Evolutionary conservation across 371 early-diverging fungal genomes (phyloP), one percentile per base, ranked within the genome.

Genomic region (Mucor velutinosus): DNA sequence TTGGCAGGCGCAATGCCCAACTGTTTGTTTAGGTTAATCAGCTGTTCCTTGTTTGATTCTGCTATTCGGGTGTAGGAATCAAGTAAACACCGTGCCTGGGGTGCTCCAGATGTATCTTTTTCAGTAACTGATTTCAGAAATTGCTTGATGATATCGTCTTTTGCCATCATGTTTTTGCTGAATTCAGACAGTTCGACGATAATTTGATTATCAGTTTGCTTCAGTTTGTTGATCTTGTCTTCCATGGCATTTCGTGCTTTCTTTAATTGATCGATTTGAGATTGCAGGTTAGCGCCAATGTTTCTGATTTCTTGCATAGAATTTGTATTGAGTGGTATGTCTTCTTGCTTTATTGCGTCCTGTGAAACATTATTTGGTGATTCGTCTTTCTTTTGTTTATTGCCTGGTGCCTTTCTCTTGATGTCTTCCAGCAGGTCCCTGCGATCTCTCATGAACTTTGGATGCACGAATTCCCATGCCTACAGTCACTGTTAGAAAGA

Each of bases 391-490:
- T 71, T 74, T 62, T 53, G 71, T 66, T 66, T 58, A 32, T 39
- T 51, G 30, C 63, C 75, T 19, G 82, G 75, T n/a, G 79, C 73
- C 60, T 88, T 88, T 56, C 90, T 71, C 30, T 76, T 87, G 58
- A 90, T 90, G 21, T 85, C 79, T 43, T 84, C 90, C 27, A 93
- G 76, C 49, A 88, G 66, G 61, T 91, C 91, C 56, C 80, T 76
- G 39, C 85, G 86, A 70, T 87, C 86, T 43, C 83, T 76, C 61
- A 86, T 86, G 64, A 93, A 93, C 60, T 86, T 84, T 59, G 90
- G 91, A 73, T 94, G 94, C 29, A 83, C 85, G 74, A 92, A 94
- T 72, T 92, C 94, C 90, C 92, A 92, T 6, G 90, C 85, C 90
- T 89, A 69, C 32, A n/a, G 10, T 45, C 45, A 7, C 14, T 15